These are phyloP conservation scores for Dothiorella sarmentorum DNA, from an alignment of 2,329 filamentous ascomycete genomes.

Conservation along the genomic window DNA sequence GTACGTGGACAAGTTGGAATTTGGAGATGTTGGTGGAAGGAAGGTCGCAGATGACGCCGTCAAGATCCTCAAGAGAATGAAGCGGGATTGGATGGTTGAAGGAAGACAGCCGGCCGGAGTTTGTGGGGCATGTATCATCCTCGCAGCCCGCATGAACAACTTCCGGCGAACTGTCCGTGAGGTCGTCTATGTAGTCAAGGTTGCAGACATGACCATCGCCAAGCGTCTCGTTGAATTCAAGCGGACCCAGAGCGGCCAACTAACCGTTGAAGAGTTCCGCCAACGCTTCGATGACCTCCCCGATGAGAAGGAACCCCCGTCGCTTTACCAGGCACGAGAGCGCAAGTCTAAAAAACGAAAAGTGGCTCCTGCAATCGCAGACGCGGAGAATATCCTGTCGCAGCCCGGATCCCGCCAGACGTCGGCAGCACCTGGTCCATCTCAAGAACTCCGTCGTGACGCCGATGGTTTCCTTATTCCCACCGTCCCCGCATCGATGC, in stretches of 20 bases:
- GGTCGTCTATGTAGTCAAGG: slow-evolving; percentile 97
- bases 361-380: slow-evolving; percentile 23
- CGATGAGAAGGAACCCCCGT: slow-evolving; percentile 65
- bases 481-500: slow-evolving; percentile 23
- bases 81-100: slow-evolving; percentile 93
- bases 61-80: slow-evolving; percentile 87
- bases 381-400: slow-evolving; percentile 11
- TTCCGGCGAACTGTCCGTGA: slow-evolving; percentile 89
- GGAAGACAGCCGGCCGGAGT: slow-evolving; percentile 90
- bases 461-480: slow-evolving; percentile 43
- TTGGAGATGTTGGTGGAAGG: slow-evolving; percentile 69
- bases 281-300: slow-evolving; percentile 65
- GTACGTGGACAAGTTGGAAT: slow-evolving; percentile 89
- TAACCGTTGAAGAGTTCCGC: slow-evolving; percentile 85
- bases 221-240: slow-evolving; percentile 91
- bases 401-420: slow-evolving; percentile 2
- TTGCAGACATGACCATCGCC: slow-evolving; percentile 88
- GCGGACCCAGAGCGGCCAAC: slow-evolving; percentile 73
- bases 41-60: slow-evolving; percentile 86
- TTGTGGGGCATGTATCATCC: slow-evolving; percentile 88
- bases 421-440: not conserved
- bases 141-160: slow-evolving; percentile 97
- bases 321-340: slow-evolving; percentile 66
- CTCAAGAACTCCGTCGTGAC: slow-evolving; percentile 31
- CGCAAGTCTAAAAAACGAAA: slow-evolving; percentile 38